Percentiles rank a stretch among this genome's conserved stretches.
Evolutionary conservation across 331 rosid species (phyloP).

Genomic region (Ulmus americana): DNA sequence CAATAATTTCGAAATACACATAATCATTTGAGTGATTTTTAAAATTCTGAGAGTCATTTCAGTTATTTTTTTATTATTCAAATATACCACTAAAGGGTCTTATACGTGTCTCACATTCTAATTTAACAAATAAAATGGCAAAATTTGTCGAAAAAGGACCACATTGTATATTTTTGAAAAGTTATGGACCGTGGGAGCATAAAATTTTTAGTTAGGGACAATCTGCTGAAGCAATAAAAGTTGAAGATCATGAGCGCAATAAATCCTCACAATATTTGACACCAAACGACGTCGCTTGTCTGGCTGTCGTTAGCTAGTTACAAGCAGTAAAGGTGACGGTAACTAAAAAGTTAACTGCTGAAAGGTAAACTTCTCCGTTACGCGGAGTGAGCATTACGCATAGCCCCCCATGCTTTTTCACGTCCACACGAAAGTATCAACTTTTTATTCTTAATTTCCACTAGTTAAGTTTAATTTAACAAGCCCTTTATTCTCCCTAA

Average conservation of each 20-base stretch:
- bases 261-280: background rate
- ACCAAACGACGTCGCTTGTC: background rate
- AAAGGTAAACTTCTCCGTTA: slow-evolving; percentile 27
- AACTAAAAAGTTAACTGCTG: background rate
- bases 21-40: too few species aligned
- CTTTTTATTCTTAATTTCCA: background rate
- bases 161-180: too few species aligned
- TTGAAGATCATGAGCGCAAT: background rate
- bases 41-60: too few species aligned
- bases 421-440: slow-evolving; percentile 20
- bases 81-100: too few species aligned
- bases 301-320: background rate
- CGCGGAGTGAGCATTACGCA: slow-evolving; percentile 47
- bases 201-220: too few species aligned
- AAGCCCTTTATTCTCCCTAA: background rate
- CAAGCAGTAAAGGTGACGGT: slow-evolving; percentile 5
- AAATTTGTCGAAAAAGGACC: too few species aligned
- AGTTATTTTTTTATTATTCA: too few species aligned
- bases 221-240: background rate
- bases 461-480: background rate
- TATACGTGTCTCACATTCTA: too few species aligned
- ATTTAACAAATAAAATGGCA: too few species aligned
- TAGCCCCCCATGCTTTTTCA: slow-evolving; percentile 33
- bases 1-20: too few species aligned
- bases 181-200: too few species aligned